Conservation (phyloP, 2,329 filamentous ascomycete species). For the Curvularia spicifera region DNA sequence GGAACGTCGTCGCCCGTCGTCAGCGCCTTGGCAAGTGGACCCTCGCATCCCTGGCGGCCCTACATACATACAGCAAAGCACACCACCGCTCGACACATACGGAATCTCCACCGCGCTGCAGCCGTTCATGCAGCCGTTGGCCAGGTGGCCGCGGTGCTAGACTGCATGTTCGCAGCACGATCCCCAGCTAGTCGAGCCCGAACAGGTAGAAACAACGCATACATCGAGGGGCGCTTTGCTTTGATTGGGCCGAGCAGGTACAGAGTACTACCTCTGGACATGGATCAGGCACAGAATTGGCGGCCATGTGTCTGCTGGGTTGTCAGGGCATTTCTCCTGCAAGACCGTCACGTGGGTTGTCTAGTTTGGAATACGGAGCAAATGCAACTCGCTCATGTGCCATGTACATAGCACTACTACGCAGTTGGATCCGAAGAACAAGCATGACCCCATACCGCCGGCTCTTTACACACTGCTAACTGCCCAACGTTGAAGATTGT, state of each 20-base stretch:
- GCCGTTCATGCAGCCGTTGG: conserved; percentile 13
- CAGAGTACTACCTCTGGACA: too few species aligned
- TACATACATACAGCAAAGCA: neutral
- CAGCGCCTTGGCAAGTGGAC: conserved; percentile 21
- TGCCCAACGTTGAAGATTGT: neutral
- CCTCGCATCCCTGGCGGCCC: conserved; percentile 13
- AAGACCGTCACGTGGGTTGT: too few species aligned
- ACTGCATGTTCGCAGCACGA: conserved; percentile 8
- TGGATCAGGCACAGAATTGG: neutral
- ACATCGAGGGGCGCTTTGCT: neutral
- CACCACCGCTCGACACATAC: too few species aligned
- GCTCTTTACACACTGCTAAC: neutral
- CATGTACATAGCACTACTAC: too few species aligned
- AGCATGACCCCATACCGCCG: too few species aligned
- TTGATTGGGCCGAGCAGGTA: neutral
- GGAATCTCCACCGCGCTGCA: conserved; percentile 12
- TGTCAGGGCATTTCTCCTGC: too few species aligned
- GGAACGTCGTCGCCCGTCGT: conserved; percentile 14
- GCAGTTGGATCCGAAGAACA: too few species aligned
- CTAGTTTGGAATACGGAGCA: too few species aligned
- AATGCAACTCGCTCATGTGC: too few species aligned
- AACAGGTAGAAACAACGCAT: neutral
- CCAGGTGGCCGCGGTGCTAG: conserved; percentile 3
- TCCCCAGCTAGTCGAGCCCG: conserved; percentile 7
- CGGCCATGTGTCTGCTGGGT: neutral